These are phyloP conservation scores for Tulasnella sp. DNA, from an alignment of 768 basidiomycete species.

Conservation along the genomic window DNA sequence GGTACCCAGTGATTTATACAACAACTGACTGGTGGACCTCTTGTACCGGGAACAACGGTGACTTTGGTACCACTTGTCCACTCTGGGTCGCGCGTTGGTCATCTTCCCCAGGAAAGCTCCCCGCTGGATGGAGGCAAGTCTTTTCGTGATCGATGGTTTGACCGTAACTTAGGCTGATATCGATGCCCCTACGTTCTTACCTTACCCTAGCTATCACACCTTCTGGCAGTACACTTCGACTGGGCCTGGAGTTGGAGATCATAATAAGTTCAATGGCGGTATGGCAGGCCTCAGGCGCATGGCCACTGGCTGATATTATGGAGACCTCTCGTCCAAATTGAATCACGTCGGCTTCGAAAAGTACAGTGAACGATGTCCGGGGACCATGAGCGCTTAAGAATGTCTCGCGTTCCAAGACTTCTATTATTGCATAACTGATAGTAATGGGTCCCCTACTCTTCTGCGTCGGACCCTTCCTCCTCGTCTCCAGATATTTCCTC, in stretches of 20 bases:
- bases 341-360: no score
- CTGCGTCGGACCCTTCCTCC: conserved; percentile 53
- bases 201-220: conserved; percentile 23
- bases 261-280: conserved; percentile 15
- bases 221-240: conserved; percentile 31
- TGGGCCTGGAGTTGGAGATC: conserved; percentile 12
- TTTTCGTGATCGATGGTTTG: not conserved
- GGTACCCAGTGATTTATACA: conserved; percentile 51
- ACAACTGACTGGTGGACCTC: conserved; percentile 65
- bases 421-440: not conserved
- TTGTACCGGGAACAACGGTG: conserved; percentile 57
- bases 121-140: conserved; percentile 55
- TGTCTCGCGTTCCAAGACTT: not conserved
- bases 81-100: conserved; percentile 59
- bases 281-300: conserved; percentile 8
- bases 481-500: conserved; percentile 95
- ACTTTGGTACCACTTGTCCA: conserved; percentile 50
- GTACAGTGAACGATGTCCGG: no score
- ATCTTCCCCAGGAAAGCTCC: conserved; percentile 50
- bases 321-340: no score
- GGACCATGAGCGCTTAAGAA: no score
- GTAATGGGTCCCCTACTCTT: conserved; percentile 25
- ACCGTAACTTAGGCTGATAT: not conserved
- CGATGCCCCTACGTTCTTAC: not conserved
- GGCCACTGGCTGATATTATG: not conserved